Evolutionary conservation across 345 rosid species (phyloP), one percentile per base, ranked within the genome.

Genomic region (Gossypium anomalum): DNA sequence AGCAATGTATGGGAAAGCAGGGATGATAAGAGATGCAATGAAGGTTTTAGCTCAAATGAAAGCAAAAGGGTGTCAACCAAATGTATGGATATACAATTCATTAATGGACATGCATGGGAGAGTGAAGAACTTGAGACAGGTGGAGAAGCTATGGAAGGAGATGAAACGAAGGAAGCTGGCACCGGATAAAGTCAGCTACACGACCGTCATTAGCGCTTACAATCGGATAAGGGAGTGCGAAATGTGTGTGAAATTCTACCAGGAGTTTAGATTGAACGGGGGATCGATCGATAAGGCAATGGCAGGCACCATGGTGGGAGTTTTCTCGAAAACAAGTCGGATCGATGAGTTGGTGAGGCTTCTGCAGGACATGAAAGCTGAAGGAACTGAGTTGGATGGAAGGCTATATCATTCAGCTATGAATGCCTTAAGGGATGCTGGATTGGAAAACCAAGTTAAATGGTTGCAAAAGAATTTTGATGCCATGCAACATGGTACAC

Each of bases 21-120:
- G 89, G 9, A 88, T 91, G 78, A 59, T 81, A 27, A 78, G 83
- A 41, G 91, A 93, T 51, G 97, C 98, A 16, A 82, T 85, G 89
- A 85, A 83, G 72, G 86, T 92, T 8, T 78, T 90, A 60, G 98
- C 89, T 0, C 86, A 84, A 80, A 93, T 93, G 98, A 93, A 93
- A 67, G 87, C 80, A 62, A 83, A 82, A 76, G 97, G 93, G 29
- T 88, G 92, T 51, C 66, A 80, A 66, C 98, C 94, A 14, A 93
- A 92, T 76, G 88, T 90, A 47, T 93, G 94, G 96, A 80, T 93
- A 6, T 93, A 90, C 87, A 93, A 93, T 72, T 80, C 94, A 7
- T 78, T 93, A 76, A 71, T 93, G 79, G 96, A 93, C 52, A 93
- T 89, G 97, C 96, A 92, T 25, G 94, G 97, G 1, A 88, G 87